A percentile compares a stretch with the other conserved stretches of the same genome.
Conservation (phyloP, 2,329 filamentous ascomycete species). For the Stagonosporopsis chrysanthemi region DNA sequence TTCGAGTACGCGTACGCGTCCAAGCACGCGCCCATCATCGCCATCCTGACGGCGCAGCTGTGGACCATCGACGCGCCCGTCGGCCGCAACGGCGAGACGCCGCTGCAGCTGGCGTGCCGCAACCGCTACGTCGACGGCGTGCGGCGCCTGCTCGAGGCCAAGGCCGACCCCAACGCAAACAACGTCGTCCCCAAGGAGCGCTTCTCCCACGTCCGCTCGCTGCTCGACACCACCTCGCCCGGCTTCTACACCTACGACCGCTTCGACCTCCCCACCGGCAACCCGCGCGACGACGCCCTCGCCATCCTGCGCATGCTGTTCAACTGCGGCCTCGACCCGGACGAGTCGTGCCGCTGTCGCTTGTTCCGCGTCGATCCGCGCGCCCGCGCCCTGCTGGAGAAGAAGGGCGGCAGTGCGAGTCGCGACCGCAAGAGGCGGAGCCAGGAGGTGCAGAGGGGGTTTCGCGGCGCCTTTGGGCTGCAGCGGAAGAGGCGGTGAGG, state of each 20-base stretch:
- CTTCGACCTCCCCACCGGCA: constrained; percentile 17
- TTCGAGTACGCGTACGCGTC: constrained; percentile 18
- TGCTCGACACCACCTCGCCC: constrained; percentile 14
- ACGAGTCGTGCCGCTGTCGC: constrained; percentile 15
- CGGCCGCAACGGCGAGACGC: constrained; percentile 18
- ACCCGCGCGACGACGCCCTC: constrained; percentile 17
- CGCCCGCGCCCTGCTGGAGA: constrained; percentile 11
- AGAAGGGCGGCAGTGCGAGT: constrained; percentile 6
- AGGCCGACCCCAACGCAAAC: constrained; percentile 16
- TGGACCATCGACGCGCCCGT: constrained; percentile 16
- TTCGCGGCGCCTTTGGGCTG: constrained; percentile 13
- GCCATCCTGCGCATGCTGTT: constrained; percentile 18
- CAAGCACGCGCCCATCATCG: constrained; percentile 15
- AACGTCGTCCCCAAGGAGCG: constrained; percentile 14
- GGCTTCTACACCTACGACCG: constrained; percentile 17
- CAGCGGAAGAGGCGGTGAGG: constrained; percentile 12
- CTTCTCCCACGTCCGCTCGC: constrained; percentile 10
- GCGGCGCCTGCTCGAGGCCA: constrained; percentile 17
- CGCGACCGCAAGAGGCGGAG: constrained; percentile 11
- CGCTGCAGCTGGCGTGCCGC: constrained; percentile 16
- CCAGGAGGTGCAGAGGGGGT: constrained; percentile 9
- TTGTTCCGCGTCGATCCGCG: constrained; percentile 15
- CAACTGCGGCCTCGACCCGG: constrained; percentile 16
- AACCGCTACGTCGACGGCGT: constrained; percentile 21
- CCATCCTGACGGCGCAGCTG: constrained; percentile 10